phyloP scores from a whole-genome alignment of 768 basidiomycete species.

The Boletus patriciae region DNA sequence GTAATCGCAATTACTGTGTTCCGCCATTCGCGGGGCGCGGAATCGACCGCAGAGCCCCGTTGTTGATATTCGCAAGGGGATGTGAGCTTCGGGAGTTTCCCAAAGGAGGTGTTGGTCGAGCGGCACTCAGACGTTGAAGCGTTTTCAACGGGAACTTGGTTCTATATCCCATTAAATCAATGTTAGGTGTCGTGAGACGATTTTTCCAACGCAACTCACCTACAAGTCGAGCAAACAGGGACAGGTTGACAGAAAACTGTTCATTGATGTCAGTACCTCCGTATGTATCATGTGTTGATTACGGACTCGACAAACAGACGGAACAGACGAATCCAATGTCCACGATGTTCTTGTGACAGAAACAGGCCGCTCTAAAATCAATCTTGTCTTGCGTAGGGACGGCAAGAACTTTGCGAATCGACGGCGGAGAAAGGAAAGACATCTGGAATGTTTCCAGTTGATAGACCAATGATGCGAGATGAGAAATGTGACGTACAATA shows the following conservation, averaged over 20 bases:
- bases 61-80: conserved; percentile 37
- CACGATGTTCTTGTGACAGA: conserved; percentile 96
- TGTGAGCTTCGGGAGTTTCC: conserved; percentile 30
- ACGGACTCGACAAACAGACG: conserved; percentile 94
- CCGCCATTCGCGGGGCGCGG: conserved; percentile 20
- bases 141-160: conserved; percentile 96
- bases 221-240: conserved; percentile 92
- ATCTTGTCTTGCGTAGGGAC: conserved; percentile 93
- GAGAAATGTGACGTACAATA: conserved; percentile 48
- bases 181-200: background rate
- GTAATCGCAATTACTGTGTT: conserved; percentile 11
- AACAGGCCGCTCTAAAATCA: conserved; percentile 96
- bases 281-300: background rate
- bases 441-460: conserved; percentile 52
- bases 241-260: conserved; percentile 92
- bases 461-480: conserved; percentile 4
- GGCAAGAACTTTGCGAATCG: conserved; percentile 73
- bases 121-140: conserved; percentile 74
- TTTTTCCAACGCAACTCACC: conserved; percentile 50
- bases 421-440: conserved; percentile 71
- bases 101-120: conserved; percentile 43
- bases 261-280: conserved; percentile 11
- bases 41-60: conserved; percentile 24
- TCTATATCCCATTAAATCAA: conserved; percentile 39
- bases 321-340: conserved; percentile 98